Evolutionary conservation across 2,329 filamentous ascomycete species (phyloP), one percentile per base, ranked within the genome.

Genomic region (Arthroderma sp.): DNA sequence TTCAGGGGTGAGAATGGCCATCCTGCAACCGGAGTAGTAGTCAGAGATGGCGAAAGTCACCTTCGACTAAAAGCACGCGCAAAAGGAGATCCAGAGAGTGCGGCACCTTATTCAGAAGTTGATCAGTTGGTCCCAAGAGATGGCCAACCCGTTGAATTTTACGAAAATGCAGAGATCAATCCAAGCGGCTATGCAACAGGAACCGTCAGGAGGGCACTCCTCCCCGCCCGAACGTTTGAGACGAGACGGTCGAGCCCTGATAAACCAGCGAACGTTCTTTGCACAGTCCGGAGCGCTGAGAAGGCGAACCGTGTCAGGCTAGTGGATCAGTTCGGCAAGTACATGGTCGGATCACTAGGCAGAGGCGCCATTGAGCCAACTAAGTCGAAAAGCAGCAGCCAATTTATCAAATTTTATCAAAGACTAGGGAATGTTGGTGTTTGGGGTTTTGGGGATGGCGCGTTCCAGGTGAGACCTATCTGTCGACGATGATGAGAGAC

Each of bases 371-470:
- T 71, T 49, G 71, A 73, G 31, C 59, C 63, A 2, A 67, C 68
- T 13, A 66, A 67, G 19, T 66, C 68, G 7, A 63, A 61, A 39
- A 61, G 47, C 54, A 66, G 49, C 3, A 66, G 65, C 4, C 54
- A 43, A 21, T 77, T 74, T 59, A 70, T 78, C 62, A 76, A 75
- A 55, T 78, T 77, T 63, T 78, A 77, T 63, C 75, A 78, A 62
- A 69, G 76, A 11, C 64, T 78, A 17, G 76, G 76, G 5, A 78
- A 78, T 61, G 75, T 78, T n/a, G 75, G 75, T n/a, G 71, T 77
- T 41, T 78, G 76, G 76, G 75, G 74, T 2, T 78, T 77, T 60
- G 74, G 72, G 23, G 73, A 77, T 59, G 75, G 75, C 4, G 71
- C 74, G 56, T 73, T 78, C 59, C 76, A 77, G 63, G 69, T 71